Conservation (phyloP, 2,329 filamentous ascomycete genomes). For the Colletotrichum endophyticum region DNA sequence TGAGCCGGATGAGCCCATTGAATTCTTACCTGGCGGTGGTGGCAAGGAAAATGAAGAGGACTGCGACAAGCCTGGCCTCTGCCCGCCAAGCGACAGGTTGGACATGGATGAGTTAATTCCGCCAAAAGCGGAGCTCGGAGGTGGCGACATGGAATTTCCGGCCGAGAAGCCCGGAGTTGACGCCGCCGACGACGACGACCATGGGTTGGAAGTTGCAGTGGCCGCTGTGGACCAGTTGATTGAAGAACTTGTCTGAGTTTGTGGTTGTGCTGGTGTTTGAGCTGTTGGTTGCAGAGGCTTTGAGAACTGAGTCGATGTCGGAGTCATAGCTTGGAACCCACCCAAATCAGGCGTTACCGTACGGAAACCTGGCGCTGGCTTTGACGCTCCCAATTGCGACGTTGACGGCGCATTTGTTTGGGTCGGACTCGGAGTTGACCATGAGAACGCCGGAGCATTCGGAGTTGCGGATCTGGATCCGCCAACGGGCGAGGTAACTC, state of each 20-base stretch:
- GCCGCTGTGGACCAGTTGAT: slow-evolving; percentile 57
- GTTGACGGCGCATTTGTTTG: slow-evolving; percentile 29
- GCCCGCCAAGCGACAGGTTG: slow-evolving; percentile 52
- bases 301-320: slow-evolving; percentile 67
- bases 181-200: slow-evolving; percentile 46
- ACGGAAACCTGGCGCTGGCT: slow-evolving; percentile 51
- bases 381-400: slow-evolving; percentile 37
- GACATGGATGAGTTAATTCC: slow-evolving; percentile 50
- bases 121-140: slow-evolving; percentile 37
- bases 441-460: slow-evolving; percentile 62
- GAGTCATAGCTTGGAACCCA: slow-evolving; percentile 59
- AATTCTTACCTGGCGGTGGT: slow-evolving; percentile 51
- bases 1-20: slow-evolving; percentile 25
- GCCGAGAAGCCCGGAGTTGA: slow-evolving; percentile 9
- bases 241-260: slow-evolving; percentile 35
- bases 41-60: slow-evolving; percentile 62
- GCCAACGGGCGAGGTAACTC: slow-evolving; percentile 35
- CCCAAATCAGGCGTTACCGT: slow-evolving; percentile 65
- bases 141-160: slow-evolving; percentile 19
- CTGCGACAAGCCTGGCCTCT: slow-evolving; percentile 38
- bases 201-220: slow-evolving; percentile 48
- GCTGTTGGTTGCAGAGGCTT: slow-evolving; percentile 58
- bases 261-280: slow-evolving; percentile 22
- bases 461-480: slow-evolving; percentile 41
- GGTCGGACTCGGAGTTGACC: slow-evolving; percentile 63